Evolutionary conservation across 2,329 filamentous ascomycete species (phyloP).

Genomic region (Aureobasidium sp.): DNA sequence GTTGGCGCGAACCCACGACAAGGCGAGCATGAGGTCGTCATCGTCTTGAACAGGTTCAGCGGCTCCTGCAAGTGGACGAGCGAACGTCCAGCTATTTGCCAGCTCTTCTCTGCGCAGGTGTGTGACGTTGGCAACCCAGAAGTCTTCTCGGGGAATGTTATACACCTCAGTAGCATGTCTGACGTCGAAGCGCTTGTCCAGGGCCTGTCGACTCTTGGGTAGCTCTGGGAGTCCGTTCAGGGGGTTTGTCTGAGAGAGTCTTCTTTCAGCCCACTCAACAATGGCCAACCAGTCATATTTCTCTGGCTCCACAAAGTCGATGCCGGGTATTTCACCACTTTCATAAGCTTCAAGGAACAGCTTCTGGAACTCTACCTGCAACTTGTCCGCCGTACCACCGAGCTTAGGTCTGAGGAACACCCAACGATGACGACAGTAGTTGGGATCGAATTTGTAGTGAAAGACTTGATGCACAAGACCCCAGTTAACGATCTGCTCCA

Average conservation of each 20-base stretch:
- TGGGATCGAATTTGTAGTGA: slow-evolving; percentile 31
- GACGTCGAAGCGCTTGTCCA: slow-evolving; percentile 41
- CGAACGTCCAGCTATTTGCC: slow-evolving; percentile 17
- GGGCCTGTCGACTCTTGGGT: slow-evolving; percentile 26
- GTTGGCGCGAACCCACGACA: slow-evolving; percentile 42
- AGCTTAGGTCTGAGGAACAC: slow-evolving; percentile 22
- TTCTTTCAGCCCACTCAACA: slow-evolving; percentile 58
- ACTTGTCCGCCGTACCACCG: slow-evolving; percentile 33
- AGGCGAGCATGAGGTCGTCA: slow-evolving; percentile 25
- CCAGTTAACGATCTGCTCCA: slow-evolving; percentile 35
- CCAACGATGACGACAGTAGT: slow-evolving; percentile 36
- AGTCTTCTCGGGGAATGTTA: slow-evolving; percentile 48
- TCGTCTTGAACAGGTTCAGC: slow-evolving; percentile 17
- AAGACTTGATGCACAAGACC: slow-evolving; percentile 33
- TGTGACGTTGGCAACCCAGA: slow-evolving; percentile 39
- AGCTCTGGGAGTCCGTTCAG: slow-evolving; percentile 13
- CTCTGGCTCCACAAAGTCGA: slow-evolving; percentile 57
- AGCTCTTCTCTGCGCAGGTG: slow-evolving; percentile 38
- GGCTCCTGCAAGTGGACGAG: slow-evolving; percentile 15
- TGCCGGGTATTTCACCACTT: slow-evolving; percentile 50
- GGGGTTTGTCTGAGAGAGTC: slow-evolving; percentile 16
- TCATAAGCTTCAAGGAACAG: slow-evolving; percentile 62
- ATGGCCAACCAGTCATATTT: slow-evolving; percentile 63
- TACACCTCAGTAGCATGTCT: slow-evolving; percentile 33
- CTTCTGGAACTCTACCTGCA: slow-evolving; percentile 58